A percentile compares a stretch with the other conserved stretches of the same genome.
These are phyloP conservation scores for Cutaneotrichosporon cutaneum DNA, from an alignment of 1,284 basidiomycete species.

Conservation along the genomic window DNA sequence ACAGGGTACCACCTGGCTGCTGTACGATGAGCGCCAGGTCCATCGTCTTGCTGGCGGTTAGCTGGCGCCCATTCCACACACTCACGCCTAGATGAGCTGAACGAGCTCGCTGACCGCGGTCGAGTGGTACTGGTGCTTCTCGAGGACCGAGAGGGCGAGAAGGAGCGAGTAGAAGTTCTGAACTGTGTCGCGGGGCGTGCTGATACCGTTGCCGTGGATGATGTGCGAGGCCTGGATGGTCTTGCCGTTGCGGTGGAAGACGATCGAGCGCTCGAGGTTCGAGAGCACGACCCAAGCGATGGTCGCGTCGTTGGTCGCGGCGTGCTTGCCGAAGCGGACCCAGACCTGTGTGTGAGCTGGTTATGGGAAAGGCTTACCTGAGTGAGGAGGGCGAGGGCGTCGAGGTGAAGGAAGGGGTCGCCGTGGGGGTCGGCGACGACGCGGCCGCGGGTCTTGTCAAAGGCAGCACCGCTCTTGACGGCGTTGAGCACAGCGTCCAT, in stretches of 20 bases:
- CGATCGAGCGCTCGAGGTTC: constrained; percentile 23
- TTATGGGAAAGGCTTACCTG: constrained; percentile 12
- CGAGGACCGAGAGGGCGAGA: constrained; percentile 19
- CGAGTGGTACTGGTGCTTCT: constrained; percentile 24
- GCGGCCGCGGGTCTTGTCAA: constrained; percentile 18
- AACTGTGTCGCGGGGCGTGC: constrained; percentile 20
- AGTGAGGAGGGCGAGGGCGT: constrained; percentile 21
- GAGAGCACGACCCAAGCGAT: constrained; percentile 20
- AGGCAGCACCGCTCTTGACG: constrained; percentile 15
- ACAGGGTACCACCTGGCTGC: neutral
- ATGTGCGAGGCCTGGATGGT: constrained; percentile 21
- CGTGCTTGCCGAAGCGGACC: constrained; percentile 21
- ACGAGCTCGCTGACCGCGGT: constrained; percentile 14
- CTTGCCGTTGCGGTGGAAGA: constrained; percentile 21
- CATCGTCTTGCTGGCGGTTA: neutral
- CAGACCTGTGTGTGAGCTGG: constrained; percentile 17
- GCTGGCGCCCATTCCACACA: neutral
- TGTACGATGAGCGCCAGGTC: neutral
- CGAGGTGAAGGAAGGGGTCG: constrained; percentile 17
- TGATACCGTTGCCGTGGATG: constrained; percentile 14
- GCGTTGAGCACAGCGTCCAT: constrained; percentile 19
- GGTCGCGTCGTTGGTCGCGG: constrained; percentile 11
- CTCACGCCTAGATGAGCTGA: constrained; percentile 12
- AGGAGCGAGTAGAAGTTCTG: constrained; percentile 26
- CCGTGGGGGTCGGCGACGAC: constrained; percentile 12